A percentile compares a stretch with the other conserved stretches of the same genome.
These are phyloP conservation scores for Ziziphus jujuba DNA, from an alignment of 306 rosid species.

Conservation along the genomic window DNA sequence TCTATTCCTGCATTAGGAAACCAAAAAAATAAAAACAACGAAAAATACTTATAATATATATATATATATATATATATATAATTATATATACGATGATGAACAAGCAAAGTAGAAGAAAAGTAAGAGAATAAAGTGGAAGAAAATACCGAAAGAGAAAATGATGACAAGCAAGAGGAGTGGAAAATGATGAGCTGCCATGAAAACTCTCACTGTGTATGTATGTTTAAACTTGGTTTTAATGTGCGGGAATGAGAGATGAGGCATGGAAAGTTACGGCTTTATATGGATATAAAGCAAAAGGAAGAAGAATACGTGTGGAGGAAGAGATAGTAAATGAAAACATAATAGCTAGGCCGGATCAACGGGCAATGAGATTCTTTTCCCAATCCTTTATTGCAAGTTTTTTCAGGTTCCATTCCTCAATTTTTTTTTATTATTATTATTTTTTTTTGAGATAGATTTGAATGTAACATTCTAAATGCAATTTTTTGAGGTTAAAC, in stretches of 20 bases:
- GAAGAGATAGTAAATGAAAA: conserved; percentile 37
- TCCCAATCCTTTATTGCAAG: conserved; percentile 55
- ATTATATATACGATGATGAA: no score
- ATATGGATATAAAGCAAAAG: conserved; percentile 36
- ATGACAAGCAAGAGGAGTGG: no score
- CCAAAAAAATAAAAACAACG: background rate
- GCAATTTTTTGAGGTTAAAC: no score
- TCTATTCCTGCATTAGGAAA: conserved; percentile 43
- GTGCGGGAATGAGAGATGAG: conserved; percentile 16
- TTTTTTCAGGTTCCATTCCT: conserved; percentile 48
- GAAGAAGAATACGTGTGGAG: conserved; percentile 56
- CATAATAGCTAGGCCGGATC: conserved; percentile 20
- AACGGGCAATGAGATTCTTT: conserved; percentile 56
- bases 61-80: background rate
- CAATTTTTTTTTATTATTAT: background rate
- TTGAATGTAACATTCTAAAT: background rate
- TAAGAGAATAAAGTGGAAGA: no score
- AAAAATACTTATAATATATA: no score
- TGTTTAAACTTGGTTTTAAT: background rate
- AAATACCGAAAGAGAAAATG: no score
- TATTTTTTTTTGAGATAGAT: background rate
- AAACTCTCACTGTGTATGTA: no score
- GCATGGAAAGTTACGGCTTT: background rate
- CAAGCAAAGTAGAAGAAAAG: no score
- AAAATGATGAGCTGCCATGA: no score